phyloP scores from a whole-genome alignment of 2,329 filamentous ascomycete genomes.

The Colletotrichum sublineola region DNA sequence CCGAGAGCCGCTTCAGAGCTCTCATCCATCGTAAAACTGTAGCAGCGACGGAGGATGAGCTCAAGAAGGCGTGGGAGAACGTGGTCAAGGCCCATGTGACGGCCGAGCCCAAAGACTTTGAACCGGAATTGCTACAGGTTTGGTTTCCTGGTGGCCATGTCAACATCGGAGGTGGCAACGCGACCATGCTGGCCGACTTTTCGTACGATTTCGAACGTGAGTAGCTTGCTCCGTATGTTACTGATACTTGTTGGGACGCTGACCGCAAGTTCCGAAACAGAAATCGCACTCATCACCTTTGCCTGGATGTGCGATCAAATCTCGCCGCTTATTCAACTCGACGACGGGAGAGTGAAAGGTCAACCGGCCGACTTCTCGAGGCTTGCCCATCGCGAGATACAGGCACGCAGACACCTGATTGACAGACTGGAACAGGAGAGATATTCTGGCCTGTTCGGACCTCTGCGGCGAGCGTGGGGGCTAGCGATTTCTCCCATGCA shows the following conservation, averaged over 20 bases:
- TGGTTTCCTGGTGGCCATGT: slow-evolving; percentile 37
- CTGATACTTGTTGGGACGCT: background rate
- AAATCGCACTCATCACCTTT: slow-evolving; percentile 40
- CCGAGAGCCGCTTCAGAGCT: background rate
- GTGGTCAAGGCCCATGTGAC: background rate
- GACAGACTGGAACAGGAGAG: background rate
- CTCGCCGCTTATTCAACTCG: background rate
- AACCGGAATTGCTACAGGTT: slow-evolving; percentile 14
- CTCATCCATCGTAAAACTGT: background rate
- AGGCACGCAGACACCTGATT: slow-evolving; percentile 3
- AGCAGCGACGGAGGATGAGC: background rate
- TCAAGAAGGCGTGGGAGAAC: background rate
- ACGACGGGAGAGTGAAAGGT: background rate
- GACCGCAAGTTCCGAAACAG: background rate
- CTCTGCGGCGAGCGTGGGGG: background rate
- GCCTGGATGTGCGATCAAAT: slow-evolving; percentile 41
- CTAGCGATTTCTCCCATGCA: background rate
- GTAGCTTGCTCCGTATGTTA: background rate
- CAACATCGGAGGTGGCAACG: slow-evolving; percentile 33
- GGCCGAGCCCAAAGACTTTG: background rate
- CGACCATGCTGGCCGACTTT: background rate
- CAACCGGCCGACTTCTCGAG: background rate
- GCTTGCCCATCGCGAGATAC: slow-evolving; percentile 13
- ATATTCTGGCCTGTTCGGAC: background rate
- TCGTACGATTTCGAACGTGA: slow-evolving; percentile 27